A percentile compares a stretch with the other conserved stretches of the same genome.
These are phyloP conservation scores for Calocybe indica DNA, from an alignment of 768 basidiomycete species.

Conservation along the genomic window DNA sequence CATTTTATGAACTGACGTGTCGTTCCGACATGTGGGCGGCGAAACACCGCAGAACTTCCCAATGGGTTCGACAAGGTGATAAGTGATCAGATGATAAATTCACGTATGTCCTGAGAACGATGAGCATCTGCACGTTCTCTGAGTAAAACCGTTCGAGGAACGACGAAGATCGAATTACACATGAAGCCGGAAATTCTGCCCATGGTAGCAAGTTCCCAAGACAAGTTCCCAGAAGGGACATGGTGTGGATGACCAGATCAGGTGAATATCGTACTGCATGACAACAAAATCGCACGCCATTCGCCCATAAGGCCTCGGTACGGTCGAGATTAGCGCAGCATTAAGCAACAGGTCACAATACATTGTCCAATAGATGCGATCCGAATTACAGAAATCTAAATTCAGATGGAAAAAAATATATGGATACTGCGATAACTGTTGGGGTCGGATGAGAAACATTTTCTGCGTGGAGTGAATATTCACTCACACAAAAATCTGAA, in stretches of 20 bases:
- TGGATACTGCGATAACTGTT: too few relatives aligned
- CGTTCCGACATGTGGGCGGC: slow-evolving; percentile 26
- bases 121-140: too few relatives aligned
- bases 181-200: too few relatives aligned
- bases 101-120: too few relatives aligned
- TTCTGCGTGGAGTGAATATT: background rate
- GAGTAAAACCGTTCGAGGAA: too few relatives aligned
- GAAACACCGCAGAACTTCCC: slow-evolving; percentile 3
- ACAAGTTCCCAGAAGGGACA: too few relatives aligned
- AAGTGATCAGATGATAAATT: too few relatives aligned
- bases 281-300: background rate
- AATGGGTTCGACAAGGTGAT: too few relatives aligned
- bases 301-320: slow-evolving; percentile 1
- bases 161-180: too few relatives aligned
- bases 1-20: slow-evolving; percentile 22
- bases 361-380: slow-evolving; percentile 30
- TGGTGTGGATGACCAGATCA: slow-evolving; percentile 5
- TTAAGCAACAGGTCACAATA: slow-evolving; percentile 12
- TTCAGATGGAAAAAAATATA: background rate
- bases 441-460: too few relatives aligned
- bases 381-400: slow-evolving; percentile 23
- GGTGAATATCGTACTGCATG: slow-evolving; percentile 8
- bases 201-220: too few relatives aligned
- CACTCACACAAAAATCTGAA: slow-evolving; percentile 8
- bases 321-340: slow-evolving; percentile 4